Base-by-base conservation (phyloP, 2,329 filamentous ascomycete genomes). In the Penicillium sp. region DNA sequence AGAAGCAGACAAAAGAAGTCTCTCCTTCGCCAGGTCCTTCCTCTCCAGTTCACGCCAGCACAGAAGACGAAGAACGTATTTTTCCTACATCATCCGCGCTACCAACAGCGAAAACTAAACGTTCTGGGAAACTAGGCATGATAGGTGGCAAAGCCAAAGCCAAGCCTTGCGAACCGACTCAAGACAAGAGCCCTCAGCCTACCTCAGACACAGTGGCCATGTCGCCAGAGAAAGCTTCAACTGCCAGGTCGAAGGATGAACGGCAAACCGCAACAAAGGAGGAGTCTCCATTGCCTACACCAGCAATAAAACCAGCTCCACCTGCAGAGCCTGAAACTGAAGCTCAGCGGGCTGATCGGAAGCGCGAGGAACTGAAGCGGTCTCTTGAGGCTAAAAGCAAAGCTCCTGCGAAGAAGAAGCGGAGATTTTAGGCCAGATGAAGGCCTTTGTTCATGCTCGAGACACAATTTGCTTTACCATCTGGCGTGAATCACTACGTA, bases 321-420 rank as follows among this genome's bases (percentile, higher is more conserved):
- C 51, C 56, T 29, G 27, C 49, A 53, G 54, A 59, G 29, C 52
- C 55, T 16, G 54, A 61, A 53, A 78, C 79, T 2, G 77, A 78
- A 9, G 73, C 81, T 56, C 78, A 85, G 53, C 78, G 76, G 50
- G 82, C 82, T 3, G 74, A 83, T 57, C 73, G 78, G 50, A 84
- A 79, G 60, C 74, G 84, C 11, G 75, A 80, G 46, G 80, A 83
- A 63, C 65, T 87, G 56, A 85, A 84, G 64, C 73, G 78, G 16
- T 72, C 79, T 39, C 62, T 84, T 14, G 78, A 78, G 48, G 73
- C 70, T 51, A 81, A 79, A 62, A 76, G 77, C 27, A 81, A 80
- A 59, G 78, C 74, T 48, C 76, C 77, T 9, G 73, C 67, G 16
- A 85, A 81, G 74, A 86, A 84, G 74, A 84, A 80, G 65, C 69